A percentile compares a stretch with the other conserved stretches of the same genome.
phyloP scores from a whole-genome alignment of 805 yeast species.

The Candida maesae region DNA sequence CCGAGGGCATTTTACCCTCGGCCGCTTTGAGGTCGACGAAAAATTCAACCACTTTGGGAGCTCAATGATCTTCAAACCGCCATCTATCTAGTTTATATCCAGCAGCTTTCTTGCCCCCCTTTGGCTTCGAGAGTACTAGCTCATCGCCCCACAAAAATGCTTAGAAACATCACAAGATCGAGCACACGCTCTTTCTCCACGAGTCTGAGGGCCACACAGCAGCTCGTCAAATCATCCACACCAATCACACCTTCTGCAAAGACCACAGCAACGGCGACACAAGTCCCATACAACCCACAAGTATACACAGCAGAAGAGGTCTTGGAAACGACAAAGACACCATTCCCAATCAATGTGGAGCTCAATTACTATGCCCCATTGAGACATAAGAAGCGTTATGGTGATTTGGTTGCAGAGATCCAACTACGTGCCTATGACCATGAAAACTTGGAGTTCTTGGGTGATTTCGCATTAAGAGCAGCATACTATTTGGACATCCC shows the following conservation, averaged over 20 bases:
- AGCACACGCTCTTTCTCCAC: constrained; percentile 11
- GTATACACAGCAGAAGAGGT: constrained; percentile 32
- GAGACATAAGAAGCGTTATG: constrained; percentile 60
- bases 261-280: constrained; percentile 6
- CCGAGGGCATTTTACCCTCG: not conserved
- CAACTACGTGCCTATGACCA: constrained; percentile 69
- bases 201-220: constrained; percentile 8
- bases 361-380: constrained; percentile 79
- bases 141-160: constrained; percentile 1
- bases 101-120: too few species aligned
- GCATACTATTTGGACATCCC: constrained; percentile 92
- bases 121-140: too few species aligned
- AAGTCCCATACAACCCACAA: constrained; percentile 35
- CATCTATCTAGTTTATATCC: too few species aligned
- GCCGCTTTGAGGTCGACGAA: not conserved
- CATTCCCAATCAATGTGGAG: constrained; percentile 82
- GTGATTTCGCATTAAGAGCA: constrained; percentile 84
- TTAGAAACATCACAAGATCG: constrained; percentile 6
- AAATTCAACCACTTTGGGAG: too few species aligned
- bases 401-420: constrained; percentile 75
- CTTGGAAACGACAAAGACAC: constrained; percentile 39
- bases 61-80: too few species aligned
- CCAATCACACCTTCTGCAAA: constrained; percentile 11
- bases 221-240: constrained; percentile 12
- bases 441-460: constrained; percentile 65